Evolutionary conservation across 1,284 basidiomycete genomes (phyloP).

Genomic region (Somion occarium): DNA sequence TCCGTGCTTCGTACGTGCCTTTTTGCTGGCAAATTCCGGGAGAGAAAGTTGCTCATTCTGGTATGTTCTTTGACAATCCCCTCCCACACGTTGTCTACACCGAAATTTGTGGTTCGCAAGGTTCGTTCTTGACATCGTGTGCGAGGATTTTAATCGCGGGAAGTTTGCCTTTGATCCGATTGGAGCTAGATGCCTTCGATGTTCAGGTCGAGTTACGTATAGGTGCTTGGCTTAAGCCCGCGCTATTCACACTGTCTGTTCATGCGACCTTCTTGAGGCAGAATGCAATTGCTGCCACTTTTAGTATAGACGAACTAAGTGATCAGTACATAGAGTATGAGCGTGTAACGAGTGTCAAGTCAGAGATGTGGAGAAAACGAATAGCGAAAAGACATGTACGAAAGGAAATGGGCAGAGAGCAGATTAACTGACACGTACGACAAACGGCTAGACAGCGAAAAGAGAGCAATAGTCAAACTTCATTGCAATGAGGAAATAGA

Average conservation of each 20-base stretch:
- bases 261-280: neutral
- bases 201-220: neutral
- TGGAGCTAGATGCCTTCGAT: neutral
- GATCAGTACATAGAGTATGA: too few relatives aligned
- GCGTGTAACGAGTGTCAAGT: too few relatives aligned
- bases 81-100: conserved; percentile 10
- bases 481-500: too few relatives aligned
- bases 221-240: neutral
- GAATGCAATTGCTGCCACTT: too few relatives aligned
- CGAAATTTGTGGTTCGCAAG: neutral
- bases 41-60: conserved; percentile 3
- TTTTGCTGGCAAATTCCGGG: conserved; percentile 1
- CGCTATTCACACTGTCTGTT: neutral
- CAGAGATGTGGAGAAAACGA: too few relatives aligned
- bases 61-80: conserved; percentile 6
- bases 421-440: too few relatives aligned
- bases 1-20: neutral
- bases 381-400: too few relatives aligned
- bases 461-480: too few relatives aligned
- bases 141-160: conserved; percentile 1
- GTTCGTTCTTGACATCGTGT: neutral
- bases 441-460: too few relatives aligned
- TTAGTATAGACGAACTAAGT: too few relatives aligned
- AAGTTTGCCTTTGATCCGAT: conserved; percentile 5
- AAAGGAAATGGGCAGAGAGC: too few relatives aligned